These are phyloP conservation scores for Suhomyces faveliae DNA, from an alignment of 805 yeast genomes.

Conservation along the genomic window DNA sequence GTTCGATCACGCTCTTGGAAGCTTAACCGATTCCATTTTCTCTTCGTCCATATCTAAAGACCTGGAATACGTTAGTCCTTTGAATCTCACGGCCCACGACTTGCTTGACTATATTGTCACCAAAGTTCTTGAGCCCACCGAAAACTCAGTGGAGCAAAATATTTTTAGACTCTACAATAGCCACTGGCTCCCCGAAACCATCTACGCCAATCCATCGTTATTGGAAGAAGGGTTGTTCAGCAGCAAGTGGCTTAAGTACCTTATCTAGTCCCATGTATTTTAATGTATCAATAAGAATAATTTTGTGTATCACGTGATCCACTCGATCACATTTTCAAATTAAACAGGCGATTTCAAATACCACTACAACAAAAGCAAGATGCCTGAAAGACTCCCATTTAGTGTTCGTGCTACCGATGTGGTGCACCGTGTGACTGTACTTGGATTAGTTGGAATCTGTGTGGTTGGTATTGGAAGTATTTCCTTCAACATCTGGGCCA, in stretches of 20 bases:
- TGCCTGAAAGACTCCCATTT: constrained; percentile 33
- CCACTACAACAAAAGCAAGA: not conserved
- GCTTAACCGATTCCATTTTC: constrained; percentile 22
- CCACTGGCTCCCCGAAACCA: constrained; percentile 40
- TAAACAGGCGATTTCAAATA: not conserved
- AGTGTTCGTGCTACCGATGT: constrained; percentile 45
- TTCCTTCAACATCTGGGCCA: constrained; percentile 40
- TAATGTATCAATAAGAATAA: not conserved
- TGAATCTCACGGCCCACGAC: constrained; percentile 33
- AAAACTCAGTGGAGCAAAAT: constrained; percentile 22
- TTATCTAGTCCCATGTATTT: constrained; percentile 21
- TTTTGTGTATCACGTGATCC: not conserved
- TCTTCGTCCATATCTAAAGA: constrained; percentile 18
- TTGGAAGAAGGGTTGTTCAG: constrained; percentile 34
- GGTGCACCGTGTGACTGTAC: constrained; percentile 42
- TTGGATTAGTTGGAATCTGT: constrained; percentile 41
- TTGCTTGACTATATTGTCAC: constrained; percentile 30
- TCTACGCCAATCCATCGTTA: constrained; percentile 41
- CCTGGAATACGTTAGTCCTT: constrained; percentile 19
- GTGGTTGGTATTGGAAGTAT: constrained; percentile 41
- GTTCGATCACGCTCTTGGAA: constrained; percentile 28
- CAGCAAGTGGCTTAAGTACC: constrained; percentile 38
- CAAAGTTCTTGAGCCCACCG: constrained; percentile 23
- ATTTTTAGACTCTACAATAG: constrained; percentile 37
- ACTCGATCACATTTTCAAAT: not conserved